Evolutionary conservation across 306 rosid genomes (phyloP), one percentile per base, ranked within the genome.

Genomic region (Senna siamea): DNA sequence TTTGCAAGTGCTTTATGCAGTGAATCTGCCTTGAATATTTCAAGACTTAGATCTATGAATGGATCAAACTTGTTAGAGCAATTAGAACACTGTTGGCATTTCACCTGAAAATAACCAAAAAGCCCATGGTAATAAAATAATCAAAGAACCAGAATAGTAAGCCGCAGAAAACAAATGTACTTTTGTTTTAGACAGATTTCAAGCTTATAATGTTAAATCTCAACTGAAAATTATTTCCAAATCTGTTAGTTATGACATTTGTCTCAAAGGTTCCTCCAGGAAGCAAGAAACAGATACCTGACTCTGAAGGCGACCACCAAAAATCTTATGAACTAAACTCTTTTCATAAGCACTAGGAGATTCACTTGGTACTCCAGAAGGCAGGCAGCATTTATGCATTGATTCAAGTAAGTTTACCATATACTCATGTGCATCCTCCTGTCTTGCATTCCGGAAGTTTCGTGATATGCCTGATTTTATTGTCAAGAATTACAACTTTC

Each of bases 361-460:
- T 88, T 92, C 97, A 52, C 91, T 95, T 15, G 96, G 96, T 66
- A 95, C 86, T 18, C 99, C 98, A 75, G 93, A 88, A 70, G 99
- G 99, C 26, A 92, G 78, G 80, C 99, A 95, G 76, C 99, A 95
- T 78, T 86, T 88, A 83, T 95, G 99, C 99, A 95, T 92, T 7
- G 93, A 92, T 77, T 95, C 99, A 69, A 95, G 92, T 85, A 95
- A 88, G 84, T 95, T 92, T 40, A 95, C 99, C 99, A 95, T 95
- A 89, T 92, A 95, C 75, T 95, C 99, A 40, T 95, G 98, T 17
- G 99, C 99, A 88, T 95, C 98, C 76, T 95, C 99, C 75, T 95
- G 99, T 81, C 99, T 90, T 15, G 92, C 84, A 76, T 85, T 89
- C 17, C 87, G 83, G 47, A 95, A 95, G 82, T 88, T 92, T 30